Conservation (phyloP, 495 filamentous ascomycete genomes). For the Immersiella caudata region DNA sequence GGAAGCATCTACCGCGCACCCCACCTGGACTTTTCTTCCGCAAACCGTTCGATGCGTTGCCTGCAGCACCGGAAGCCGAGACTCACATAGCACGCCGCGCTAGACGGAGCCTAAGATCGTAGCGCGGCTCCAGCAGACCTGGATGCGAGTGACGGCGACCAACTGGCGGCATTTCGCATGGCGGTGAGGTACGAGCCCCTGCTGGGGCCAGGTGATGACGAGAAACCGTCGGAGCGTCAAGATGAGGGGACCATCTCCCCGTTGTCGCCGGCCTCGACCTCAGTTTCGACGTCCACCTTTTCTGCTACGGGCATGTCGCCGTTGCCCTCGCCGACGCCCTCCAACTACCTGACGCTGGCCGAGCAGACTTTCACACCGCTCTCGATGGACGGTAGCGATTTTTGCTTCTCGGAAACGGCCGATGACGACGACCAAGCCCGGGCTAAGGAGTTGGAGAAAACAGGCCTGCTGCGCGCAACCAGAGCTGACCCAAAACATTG, state of each 20-base stretch:
- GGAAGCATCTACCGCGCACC: neutral
- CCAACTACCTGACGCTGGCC: slow-evolving; percentile 37
- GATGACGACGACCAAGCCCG: slow-evolving; percentile 13
- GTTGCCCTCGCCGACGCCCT: slow-evolving; percentile 23
- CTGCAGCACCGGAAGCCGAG: slow-evolving; percentile 5
- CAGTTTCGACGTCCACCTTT: slow-evolving; percentile 21
- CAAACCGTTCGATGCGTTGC: neutral
- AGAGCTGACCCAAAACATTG: slow-evolving; percentile 24
- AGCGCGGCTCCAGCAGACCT: slow-evolving; percentile 8
- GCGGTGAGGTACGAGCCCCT: slow-evolving; percentile 20
- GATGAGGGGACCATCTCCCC: slow-evolving; percentile 16
- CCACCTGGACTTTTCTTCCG: slow-evolving; percentile 5
- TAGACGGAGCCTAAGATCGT: neutral
- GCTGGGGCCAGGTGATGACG: slow-evolving; percentile 11
- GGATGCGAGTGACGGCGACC: slow-evolving; percentile 13
- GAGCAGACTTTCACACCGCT: slow-evolving; percentile 49
- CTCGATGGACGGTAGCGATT: slow-evolving; percentile 45
- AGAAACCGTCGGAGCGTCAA: slow-evolving; percentile 1
- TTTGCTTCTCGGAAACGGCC: slow-evolving; percentile 26
- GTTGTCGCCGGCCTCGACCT: slow-evolving; percentile 28
- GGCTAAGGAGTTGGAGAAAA: slow-evolving; percentile 4
- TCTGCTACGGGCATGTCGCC: slow-evolving; percentile 21
- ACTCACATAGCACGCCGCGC: slow-evolving; percentile 6
- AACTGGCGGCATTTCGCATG: neutral
- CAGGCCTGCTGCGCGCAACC: slow-evolving; percentile 14